Conservation (phyloP, 176 grass and related monocot genomes). For the Paspalum vaginatum region DNA sequence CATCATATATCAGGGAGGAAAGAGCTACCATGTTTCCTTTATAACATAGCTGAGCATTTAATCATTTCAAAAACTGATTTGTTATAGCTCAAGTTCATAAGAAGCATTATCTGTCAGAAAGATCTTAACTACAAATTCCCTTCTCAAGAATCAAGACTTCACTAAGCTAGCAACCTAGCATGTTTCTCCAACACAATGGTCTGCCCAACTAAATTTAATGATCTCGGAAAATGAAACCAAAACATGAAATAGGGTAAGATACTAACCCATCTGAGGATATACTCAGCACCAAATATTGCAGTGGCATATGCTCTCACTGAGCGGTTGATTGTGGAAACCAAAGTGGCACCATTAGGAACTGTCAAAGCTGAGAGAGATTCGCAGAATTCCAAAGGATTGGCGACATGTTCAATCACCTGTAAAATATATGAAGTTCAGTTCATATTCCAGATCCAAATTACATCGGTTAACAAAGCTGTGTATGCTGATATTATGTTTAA, state of each 20-base stretch:
- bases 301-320: slow-evolving; percentile 92
- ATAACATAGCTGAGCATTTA: background rate
- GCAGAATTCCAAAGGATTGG: slow-evolving; percentile 78
- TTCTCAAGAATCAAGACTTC: slow-evolving; percentile 3
- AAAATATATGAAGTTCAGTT: slow-evolving; percentile 42
- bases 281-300: slow-evolving; percentile 86
- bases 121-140: background rate
- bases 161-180: slow-evolving; percentile 7
- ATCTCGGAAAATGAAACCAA: slow-evolving; percentile 11
- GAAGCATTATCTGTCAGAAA: slow-evolving; percentile 16
- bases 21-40: slow-evolving; percentile 15
- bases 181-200: slow-evolving; percentile 19
- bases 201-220: slow-evolving; percentile 19
- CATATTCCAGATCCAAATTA: slow-evolving; percentile 18
- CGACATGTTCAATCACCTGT: slow-evolving; percentile 97
- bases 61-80: slow-evolving; percentile 8
- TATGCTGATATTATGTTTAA: background rate
- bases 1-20: background rate
- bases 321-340: slow-evolving; percentile 94
- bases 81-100: background rate
- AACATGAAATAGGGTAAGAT: slow-evolving; percentile 4
- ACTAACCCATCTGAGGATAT: slow-evolving; percentile 93
- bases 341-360: slow-evolving; percentile 65
- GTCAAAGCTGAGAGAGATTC: slow-evolving; percentile 74
- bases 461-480: slow-evolving; percentile 20